Evolutionary conservation across 495 filamentous ascomycete species (phyloP).

Genomic region (Neurospora tetraspora): DNA sequence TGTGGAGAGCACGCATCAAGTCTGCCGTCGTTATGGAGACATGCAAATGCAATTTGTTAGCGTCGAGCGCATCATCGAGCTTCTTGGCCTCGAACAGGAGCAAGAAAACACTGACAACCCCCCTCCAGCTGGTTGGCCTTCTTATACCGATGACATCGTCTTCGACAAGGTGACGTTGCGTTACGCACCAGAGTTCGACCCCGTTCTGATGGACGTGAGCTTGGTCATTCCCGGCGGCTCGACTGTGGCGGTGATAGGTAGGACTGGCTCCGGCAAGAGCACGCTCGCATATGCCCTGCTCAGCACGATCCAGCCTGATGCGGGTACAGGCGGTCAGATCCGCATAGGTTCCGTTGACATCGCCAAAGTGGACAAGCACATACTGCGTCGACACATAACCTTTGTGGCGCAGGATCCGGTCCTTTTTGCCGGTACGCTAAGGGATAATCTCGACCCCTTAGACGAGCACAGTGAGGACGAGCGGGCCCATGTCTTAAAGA

Average conservation of each 20-base stretch:
- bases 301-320: slow-evolving; percentile 36
- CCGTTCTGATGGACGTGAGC: slow-evolving; percentile 52
- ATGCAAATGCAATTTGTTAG: slow-evolving; percentile 87
- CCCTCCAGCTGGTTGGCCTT: slow-evolving; percentile 61
- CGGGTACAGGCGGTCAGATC: slow-evolving; percentile 41
- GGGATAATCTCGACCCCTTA: slow-evolving; percentile 46
- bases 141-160: slow-evolving; percentile 53
- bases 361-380: slow-evolving; percentile 39
- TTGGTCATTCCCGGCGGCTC: slow-evolving; percentile 64
- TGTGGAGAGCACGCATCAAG: slow-evolving; percentile 56
- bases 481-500: slow-evolving; percentile 33
- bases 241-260: slow-evolving; percentile 56
- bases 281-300: slow-evolving; percentile 49
- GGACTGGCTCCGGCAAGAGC: slow-evolving; percentile 55
- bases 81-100: slow-evolving; percentile 67
- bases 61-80: slow-evolving; percentile 71
- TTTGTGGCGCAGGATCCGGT: slow-evolving; percentile 55
- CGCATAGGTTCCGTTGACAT: slow-evolving; percentile 46
- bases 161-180: slow-evolving; percentile 69
- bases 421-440: slow-evolving; percentile 45
- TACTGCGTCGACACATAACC: slow-evolving; percentile 45
- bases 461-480: slow-evolving; percentile 36
- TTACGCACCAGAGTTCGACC: slow-evolving; percentile 66
- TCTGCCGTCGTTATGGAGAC: slow-evolving; percentile 68
- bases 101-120: slow-evolving; percentile 52